These are phyloP conservation scores for Neofusicoccum kwambonambiense DNA, from an alignment of 2,329 filamentous ascomycete genomes.

Conservation along the genomic window DNA sequence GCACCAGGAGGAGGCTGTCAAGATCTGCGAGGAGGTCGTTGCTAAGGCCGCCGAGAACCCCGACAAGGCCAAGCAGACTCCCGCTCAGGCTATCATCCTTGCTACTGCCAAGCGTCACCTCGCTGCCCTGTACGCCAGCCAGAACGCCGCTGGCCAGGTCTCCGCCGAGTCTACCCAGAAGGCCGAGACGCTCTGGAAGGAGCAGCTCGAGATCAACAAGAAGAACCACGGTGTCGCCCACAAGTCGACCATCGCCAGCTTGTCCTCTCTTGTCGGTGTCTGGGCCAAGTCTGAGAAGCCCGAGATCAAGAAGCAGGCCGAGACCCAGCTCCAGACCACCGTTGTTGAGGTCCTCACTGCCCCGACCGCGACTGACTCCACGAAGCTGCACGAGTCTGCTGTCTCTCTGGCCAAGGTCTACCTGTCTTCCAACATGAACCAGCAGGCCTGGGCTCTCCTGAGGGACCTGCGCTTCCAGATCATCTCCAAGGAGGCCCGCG, in stretches of 20 bases:
- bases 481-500: slow-evolving; percentile 41
- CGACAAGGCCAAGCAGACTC: slow-evolving; percentile 5
- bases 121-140: slow-evolving; percentile 32
- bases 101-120: slow-evolving; percentile 22
- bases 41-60: slow-evolving; percentile 12
- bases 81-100: slow-evolving; percentile 1
- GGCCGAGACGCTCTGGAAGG: slow-evolving; percentile 39
- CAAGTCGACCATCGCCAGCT: slow-evolving; percentile 36
- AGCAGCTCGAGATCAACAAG: slow-evolving; percentile 36
- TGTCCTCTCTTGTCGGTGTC: slow-evolving; percentile 39
- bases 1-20: slow-evolving; percentile 44
- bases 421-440: slow-evolving; percentile 12
- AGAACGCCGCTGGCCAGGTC: slow-evolving; percentile 25
- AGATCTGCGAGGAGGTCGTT: slow-evolving; percentile 44
- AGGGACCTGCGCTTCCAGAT: slow-evolving; percentile 50
- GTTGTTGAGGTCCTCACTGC: slow-evolving; percentile 36
- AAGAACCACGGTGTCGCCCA: slow-evolving; percentile 39
- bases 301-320: slow-evolving; percentile 37
- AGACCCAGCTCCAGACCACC: slow-evolving; percentile 24
- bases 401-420: slow-evolving; percentile 49
- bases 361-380: slow-evolving; percentile 42
- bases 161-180: slow-evolving; percentile 27
- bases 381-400: slow-evolving; percentile 52
- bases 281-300: slow-evolving; percentile 42
- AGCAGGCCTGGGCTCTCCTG: slow-evolving; percentile 13